A percentile compares a stretch with the other conserved stretches of the same genome.
phyloP scores from a whole-genome alignment of 2,329 filamentous ascomycete genomes.

The Cryphonectria radicalis region DNA sequence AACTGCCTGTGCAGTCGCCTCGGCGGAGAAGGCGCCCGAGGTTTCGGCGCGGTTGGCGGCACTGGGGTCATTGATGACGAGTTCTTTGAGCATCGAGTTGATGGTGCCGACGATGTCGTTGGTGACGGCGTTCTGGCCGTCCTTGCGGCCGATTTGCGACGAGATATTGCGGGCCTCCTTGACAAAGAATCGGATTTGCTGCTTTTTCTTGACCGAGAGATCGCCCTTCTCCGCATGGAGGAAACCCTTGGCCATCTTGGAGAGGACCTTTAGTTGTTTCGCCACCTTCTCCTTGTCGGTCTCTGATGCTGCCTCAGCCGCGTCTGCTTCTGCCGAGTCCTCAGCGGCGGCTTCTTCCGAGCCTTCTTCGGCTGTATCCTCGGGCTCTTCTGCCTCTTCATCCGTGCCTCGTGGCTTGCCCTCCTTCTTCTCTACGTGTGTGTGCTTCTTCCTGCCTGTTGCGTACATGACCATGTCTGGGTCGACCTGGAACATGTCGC shows the following conservation, averaged over 20 bases:
- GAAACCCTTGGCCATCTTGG: conserved; percentile 46
- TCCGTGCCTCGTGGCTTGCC: conserved; percentile 28
- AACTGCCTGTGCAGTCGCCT: conserved; percentile 22
- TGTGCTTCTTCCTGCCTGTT: conserved; percentile 72
- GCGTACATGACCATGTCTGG: conserved; percentile 85
- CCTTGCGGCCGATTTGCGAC: conserved; percentile 49
- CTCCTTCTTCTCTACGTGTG: conserved; percentile 16
- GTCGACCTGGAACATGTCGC: conserved; percentile 97
- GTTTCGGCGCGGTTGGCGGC: conserved; percentile 23
- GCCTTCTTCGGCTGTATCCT: conserved; percentile 39
- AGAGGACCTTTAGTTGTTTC: conserved; percentile 53
- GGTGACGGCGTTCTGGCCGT: conserved; percentile 42
- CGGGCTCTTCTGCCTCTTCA: conserved; percentile 34
- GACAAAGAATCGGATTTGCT: conserved; percentile 74
- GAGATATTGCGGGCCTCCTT: conserved; percentile 67
- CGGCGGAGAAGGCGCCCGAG: conserved; percentile 32
- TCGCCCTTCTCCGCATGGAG: conserved; percentile 35
- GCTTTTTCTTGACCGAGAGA: conserved; percentile 73
- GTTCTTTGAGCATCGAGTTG: conserved; percentile 51
- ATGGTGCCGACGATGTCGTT: conserved; percentile 59
- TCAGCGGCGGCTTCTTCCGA: conserved; percentile 24
- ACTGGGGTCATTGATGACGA: conserved; percentile 44
- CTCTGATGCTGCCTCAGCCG: conserved; percentile 31
- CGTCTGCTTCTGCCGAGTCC: conserved; percentile 21
- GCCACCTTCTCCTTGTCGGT: conserved; percentile 21